phyloP scores from a whole-genome alignment of 768 basidiomycete genomes.

The Gymnopilus junonius region DNA sequence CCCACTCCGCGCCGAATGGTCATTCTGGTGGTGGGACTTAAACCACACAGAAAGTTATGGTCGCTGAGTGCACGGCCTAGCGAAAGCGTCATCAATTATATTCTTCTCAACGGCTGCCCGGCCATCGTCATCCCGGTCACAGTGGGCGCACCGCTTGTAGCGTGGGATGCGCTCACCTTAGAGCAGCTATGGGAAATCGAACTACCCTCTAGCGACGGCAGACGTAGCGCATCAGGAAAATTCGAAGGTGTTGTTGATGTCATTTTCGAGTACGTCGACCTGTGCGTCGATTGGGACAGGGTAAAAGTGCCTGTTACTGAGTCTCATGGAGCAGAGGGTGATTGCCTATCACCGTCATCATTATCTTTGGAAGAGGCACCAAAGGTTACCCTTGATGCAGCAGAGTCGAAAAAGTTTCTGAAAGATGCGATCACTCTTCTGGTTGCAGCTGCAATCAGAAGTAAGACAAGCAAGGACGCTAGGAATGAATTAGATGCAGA shows the following conservation, averaged over 20 bases:
- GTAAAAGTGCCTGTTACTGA: conserved; percentile 36
- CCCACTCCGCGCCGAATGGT: conserved; percentile 59
- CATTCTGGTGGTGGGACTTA: conserved; percentile 58
- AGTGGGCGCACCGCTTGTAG: conserved; percentile 61
- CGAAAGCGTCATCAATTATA: conserved; percentile 67
- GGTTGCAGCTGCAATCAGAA: conserved; percentile 59
- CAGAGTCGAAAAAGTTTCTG: conserved; percentile 41
- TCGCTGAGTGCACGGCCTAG: conserved; percentile 59
- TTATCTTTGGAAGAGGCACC: neutral
- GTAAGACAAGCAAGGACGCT: conserved; percentile 54
- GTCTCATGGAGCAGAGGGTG: neutral
- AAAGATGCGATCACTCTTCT: conserved; percentile 53
- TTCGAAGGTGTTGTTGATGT: conserved; percentile 60
- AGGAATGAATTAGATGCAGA: conserved; percentile 60
- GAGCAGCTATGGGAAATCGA: conserved; percentile 58
- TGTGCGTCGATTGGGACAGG: conserved; percentile 68
- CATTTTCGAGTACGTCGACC: conserved; percentile 60
- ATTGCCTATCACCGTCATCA: neutral
- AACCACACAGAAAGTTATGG: conserved; percentile 66
- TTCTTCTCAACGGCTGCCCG: conserved; percentile 64
- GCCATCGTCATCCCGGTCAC: conserved; percentile 63
- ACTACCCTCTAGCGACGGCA: conserved; percentile 41
- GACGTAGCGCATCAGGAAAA: conserved; percentile 34
- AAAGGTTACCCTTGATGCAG: conserved; percentile 10
- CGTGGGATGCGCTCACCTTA: conserved; percentile 66